Percentiles rank a stretch among this genome's conserved stretches.
These are phyloP conservation scores for Suhomyces anneliseae DNA, from an alignment of 1,139 yeast genomes.

Conservation along the genomic window DNA sequence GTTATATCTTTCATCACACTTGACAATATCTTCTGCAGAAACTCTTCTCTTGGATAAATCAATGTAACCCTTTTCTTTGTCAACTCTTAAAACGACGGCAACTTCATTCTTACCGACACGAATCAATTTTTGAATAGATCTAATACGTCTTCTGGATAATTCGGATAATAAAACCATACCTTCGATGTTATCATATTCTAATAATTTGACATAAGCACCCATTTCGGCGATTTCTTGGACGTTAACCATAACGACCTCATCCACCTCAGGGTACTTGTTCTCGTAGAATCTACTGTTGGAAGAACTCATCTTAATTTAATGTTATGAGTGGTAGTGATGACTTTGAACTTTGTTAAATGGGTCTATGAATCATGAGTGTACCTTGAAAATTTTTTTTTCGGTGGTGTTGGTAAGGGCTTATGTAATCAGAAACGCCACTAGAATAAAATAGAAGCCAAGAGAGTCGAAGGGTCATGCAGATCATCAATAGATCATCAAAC, in stretches of 20 bases:
- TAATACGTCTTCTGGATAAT: constrained; percentile 96
- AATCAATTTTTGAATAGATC: constrained; percentile 95
- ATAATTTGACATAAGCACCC: constrained; percentile 95
- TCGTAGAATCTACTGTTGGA: constrained; percentile 96
- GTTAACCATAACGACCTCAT: constrained; percentile 97
- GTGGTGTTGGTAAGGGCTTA: constrained; percentile 3
- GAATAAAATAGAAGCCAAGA: background rate
- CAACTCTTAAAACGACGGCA: constrained; percentile 98
- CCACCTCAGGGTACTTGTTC: constrained; percentile 98
- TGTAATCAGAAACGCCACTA: constrained; percentile 1
- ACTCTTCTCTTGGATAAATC: constrained; percentile 98
- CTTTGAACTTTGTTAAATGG: background rate
- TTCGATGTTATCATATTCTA: constrained; percentile 96
- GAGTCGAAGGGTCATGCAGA: background rate
- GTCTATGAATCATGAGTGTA: constrained; percentile 5
- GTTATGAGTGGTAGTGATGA: constrained; percentile 1
- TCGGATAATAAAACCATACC: constrained; percentile 98
- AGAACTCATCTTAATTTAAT: constrained; percentile 58
- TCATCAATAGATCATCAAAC: no score
- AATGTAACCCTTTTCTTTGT: constrained; percentile 96
- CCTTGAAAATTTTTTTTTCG: constrained; percentile 7
- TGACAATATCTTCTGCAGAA: constrained; percentile 94
- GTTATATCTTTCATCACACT: constrained; percentile 97
- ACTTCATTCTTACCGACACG: constrained; percentile 99
- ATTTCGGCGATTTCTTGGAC: constrained; percentile 97